Percentiles rank a stretch among this genome's conserved stretches.
phyloP scores from a whole-genome alignment of 352 stramenopile genomes.

The Plasmopara halstedii region DNA sequence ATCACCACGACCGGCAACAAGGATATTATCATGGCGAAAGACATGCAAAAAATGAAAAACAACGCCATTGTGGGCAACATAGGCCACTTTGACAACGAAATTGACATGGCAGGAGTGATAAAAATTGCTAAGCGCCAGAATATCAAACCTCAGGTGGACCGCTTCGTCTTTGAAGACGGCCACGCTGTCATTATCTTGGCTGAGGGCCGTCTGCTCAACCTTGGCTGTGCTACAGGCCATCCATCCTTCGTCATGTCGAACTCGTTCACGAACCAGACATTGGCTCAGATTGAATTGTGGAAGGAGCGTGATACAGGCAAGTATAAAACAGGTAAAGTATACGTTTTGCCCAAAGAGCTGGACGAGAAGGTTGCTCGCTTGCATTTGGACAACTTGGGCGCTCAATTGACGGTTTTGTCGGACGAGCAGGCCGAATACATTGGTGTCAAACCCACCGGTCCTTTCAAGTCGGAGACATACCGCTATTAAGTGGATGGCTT shows the following conservation, averaged over 20 bases:
- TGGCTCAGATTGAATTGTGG: slow-evolving; percentile 98
- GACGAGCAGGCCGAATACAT: slow-evolving; percentile 98
- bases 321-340: slow-evolving; percentile 95
- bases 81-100: slow-evolving; percentile 99
- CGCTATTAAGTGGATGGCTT: slow-evolving; percentile 88
- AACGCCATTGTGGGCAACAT: slow-evolving; percentile 99
- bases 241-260: slow-evolving; percentile 99
- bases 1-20: slow-evolving; percentile 99
- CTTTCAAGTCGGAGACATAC: slow-evolving; percentile 98
- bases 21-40: slow-evolving; percentile 95
- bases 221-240: slow-evolving; percentile 97
- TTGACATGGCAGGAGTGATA: slow-evolving; percentile 96
- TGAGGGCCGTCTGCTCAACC: slow-evolving; percentile 96
- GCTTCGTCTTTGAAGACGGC: slow-evolving; percentile 94
- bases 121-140: slow-evolving; percentile 89
- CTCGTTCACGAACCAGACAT: slow-evolving; percentile 99
- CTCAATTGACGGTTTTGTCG: slow-evolving; percentile 92
- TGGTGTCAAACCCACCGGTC: slow-evolving; percentile 88
- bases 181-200: slow-evolving; percentile 96
- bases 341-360: slow-evolving; percentile 97
- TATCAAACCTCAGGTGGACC: slow-evolving; percentile 99
- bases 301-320: slow-evolving; percentile 92
- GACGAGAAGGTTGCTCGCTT: slow-evolving; percentile 98
- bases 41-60: slow-evolving; percentile 99
- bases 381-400: slow-evolving; percentile 93